Evolutionary conservation across 2,329 filamentous ascomycete genomes (phyloP).

Genomic region (Lasiodiplodia gonubiensis): DNA sequence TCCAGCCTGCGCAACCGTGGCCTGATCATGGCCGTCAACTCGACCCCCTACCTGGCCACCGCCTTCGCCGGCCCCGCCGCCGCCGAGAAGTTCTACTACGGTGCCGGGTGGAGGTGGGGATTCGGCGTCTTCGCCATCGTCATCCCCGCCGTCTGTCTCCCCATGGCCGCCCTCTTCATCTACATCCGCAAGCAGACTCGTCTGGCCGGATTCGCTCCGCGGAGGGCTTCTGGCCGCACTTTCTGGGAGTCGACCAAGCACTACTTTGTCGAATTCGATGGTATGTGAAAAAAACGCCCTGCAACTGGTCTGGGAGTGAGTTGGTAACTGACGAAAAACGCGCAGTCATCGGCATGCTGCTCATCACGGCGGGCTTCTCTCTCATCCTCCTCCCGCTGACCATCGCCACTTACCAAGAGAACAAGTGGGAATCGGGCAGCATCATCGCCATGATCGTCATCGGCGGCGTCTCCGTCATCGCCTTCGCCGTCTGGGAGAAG

Average conservation of each 20-base stretch:
- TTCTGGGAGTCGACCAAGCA: neutral
- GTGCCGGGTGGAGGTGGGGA: conserved; percentile 69
- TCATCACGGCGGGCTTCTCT: conserved; percentile 65
- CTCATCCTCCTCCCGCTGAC: conserved; percentile 72
- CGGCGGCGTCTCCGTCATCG: conserved; percentile 43
- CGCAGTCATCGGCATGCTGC: conserved; percentile 64
- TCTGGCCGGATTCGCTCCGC: too few relatives aligned
- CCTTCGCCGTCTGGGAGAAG: conserved; percentile 48
- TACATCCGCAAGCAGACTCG: too few relatives aligned
- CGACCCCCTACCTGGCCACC: conserved; percentile 69
- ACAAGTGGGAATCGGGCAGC: conserved; percentile 43
- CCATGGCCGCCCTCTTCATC: conserved; percentile 41
- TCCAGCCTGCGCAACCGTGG: conserved; percentile 68
- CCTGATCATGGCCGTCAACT: conserved; percentile 66
- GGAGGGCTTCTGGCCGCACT: neutral
- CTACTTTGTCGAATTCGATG: conserved; percentile 2
- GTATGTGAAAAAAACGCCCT: too few relatives aligned
- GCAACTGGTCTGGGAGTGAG: too few relatives aligned
- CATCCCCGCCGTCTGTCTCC: conserved; percentile 64
- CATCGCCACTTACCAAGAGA: conserved; percentile 25
- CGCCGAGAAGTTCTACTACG: conserved; percentile 59
- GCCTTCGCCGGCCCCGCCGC: conserved; percentile 67
- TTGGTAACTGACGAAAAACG: too few relatives aligned
- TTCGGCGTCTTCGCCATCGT: conserved; percentile 72
- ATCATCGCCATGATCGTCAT: conserved; percentile 51